These are phyloP conservation scores for Talaromyces sp. DNA, from an alignment of 2,329 filamentous ascomycete genomes.

Conservation along the genomic window DNA sequence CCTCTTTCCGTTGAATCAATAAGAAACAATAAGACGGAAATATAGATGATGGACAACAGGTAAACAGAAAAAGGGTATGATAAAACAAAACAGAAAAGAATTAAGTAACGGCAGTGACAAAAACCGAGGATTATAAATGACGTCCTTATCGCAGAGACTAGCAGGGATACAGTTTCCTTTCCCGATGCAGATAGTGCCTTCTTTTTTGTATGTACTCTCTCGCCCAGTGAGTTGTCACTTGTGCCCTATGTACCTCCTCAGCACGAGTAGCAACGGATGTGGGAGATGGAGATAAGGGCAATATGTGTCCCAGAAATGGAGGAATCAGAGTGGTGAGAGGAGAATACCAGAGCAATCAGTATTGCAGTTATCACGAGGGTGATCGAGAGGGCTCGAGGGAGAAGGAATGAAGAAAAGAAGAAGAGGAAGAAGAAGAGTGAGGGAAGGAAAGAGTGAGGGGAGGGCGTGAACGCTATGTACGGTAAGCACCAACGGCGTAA, in stretches of 20 bases:
- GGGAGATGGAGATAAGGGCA: slow-evolving; percentile 2
- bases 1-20: not conserved
- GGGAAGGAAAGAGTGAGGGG: slow-evolving; percentile 5
- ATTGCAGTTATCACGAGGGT: not conserved
- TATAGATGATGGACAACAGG: not conserved
- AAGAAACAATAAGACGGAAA: not conserved
- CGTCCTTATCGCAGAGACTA: slow-evolving; percentile 1
- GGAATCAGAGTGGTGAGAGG: not conserved
- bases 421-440: not conserved
- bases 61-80: not conserved
- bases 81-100: not conserved
- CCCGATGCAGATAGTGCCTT: not conserved
- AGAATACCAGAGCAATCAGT: not conserved
- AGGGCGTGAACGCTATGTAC: slow-evolving; percentile 15
- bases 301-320: not conserved
- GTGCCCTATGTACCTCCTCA: slow-evolving; percentile 23
- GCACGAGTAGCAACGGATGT: slow-evolving; percentile 16
- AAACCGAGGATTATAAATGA: not conserved
- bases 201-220: not conserved
- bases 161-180: not conserved
- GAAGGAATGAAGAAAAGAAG: not conserved
- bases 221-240: not conserved
- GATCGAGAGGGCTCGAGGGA: not conserved
- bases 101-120: not conserved
- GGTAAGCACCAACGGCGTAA: slow-evolving; percentile 24